Percentiles rank a stretch among this genome's conserved stretches.
These are phyloP conservation scores for Tetragonia tetragonoides DNA, from an alignment of 148 eudicot species.

Conservation along the genomic window DNA sequence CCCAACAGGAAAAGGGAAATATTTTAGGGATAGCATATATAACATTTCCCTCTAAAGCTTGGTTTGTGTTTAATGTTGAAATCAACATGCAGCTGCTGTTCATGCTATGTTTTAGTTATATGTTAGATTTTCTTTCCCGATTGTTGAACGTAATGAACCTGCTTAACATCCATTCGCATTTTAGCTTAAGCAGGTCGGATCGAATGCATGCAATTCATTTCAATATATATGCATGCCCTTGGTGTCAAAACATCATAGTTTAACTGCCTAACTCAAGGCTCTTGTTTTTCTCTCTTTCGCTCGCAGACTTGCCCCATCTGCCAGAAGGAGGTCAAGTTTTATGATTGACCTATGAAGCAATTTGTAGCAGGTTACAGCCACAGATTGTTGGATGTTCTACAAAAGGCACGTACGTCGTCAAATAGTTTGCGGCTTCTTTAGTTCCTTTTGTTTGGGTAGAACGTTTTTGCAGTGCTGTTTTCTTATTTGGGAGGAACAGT, in stretches of 20 bases:
- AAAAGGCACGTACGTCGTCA: slow-evolving; percentile 1
- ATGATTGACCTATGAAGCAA: background rate
- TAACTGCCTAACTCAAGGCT: background rate
- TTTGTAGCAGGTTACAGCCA: background rate
- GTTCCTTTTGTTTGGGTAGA: background rate
- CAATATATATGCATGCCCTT: background rate
- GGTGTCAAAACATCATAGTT: background rate
- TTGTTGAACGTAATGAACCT: too few relatives aligned
- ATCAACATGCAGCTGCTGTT: background rate
- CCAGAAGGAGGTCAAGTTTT: slow-evolving; percentile 40
- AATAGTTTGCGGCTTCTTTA: background rate
- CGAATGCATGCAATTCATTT: background rate
- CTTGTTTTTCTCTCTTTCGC: background rate
- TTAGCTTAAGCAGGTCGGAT: background rate
- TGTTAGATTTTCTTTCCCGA: too few relatives aligned
- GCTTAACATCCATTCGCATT: background rate
- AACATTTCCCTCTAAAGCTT: too few relatives aligned
- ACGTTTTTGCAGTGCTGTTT: slow-evolving; percentile 6
- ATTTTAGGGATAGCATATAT: too few relatives aligned
- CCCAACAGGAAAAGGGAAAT: too few relatives aligned
- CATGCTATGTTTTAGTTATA: background rate
- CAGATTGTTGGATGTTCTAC: slow-evolving; percentile 5
- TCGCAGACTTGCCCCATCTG: slow-evolving; percentile 62
- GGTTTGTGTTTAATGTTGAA: too few relatives aligned
- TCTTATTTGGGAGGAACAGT: too few relatives aligned